Evolutionary conservation across 2,329 filamentous ascomycete genomes (phyloP), one percentile per base, ranked within the genome.

Genomic region (Penicillium sp.): DNA sequence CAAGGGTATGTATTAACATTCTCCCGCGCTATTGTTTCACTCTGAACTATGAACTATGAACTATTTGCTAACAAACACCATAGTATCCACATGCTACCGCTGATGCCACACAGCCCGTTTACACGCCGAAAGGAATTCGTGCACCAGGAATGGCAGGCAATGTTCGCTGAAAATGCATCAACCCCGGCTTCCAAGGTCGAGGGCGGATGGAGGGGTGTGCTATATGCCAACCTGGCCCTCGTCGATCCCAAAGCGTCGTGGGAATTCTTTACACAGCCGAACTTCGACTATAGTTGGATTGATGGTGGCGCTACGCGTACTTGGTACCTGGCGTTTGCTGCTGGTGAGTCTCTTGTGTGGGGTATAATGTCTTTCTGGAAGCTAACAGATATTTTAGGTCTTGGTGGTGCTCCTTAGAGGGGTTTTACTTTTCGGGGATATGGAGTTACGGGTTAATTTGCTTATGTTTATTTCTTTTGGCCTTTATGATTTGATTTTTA

Each of bases 181-280:
- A 84, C 89, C 53, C 78, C 77, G 2, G 79, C 76, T 1, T 62
- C 68, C 5, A 72, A 78, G 0, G 85, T 92, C 5, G 75, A 79
- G 8, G 90, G 89, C 43, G 91, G 91, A 0, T 97, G 94, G 94
- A 89, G 85, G 71, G 91, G 93, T 0, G 85, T 97, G 19, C 74
- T 97, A 36, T 91, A 88, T 67, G 90, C 87, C 23, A 97, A 95
- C 72, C 82, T 91, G 43, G 92, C 91, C 0, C 85, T 92, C 8
- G 79, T 92, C 40, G 84, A 96, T 70, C 85, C 93, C 0, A 75
- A 73, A 51, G 76, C 82, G 7, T 85, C 89, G 23, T 97, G 85
- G 80, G 71, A 82, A 0, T 96, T 93, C 73, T 97, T 99, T 71
- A 81, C 81, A 1, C 78, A 84, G 60, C 71, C 78, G 0, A 77